Percentiles rank a stretch among this genome's conserved stretches.
Conservation (phyloP, 2,329 filamentous ascomycete genomes). For the Ceratocystis cacaofunesta region DNA sequence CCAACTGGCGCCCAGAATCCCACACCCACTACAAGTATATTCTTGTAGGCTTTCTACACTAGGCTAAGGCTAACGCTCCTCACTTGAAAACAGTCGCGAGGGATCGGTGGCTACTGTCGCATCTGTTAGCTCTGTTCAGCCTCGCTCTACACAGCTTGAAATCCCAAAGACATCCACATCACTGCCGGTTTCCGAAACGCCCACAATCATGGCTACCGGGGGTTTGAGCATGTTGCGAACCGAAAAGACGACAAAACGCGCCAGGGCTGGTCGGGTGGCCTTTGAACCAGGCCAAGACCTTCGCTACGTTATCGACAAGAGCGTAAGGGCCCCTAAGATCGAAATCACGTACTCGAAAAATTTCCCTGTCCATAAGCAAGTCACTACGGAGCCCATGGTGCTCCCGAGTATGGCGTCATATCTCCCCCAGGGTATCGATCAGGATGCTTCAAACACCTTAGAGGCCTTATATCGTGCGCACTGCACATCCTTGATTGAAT, state of each 20-base stretch:
- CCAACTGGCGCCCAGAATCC: neutral
- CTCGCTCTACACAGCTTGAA: neutral
- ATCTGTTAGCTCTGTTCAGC: neutral
- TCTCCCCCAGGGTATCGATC: constrained; percentile 66
- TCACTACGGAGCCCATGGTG: constrained; percentile 53
- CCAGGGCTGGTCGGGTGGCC: constrained; percentile 4
- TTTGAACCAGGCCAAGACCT: constrained; percentile 16
- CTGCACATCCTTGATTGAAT: constrained; percentile 88
- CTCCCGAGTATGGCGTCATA: constrained; percentile 80
- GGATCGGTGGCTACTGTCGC: constrained; percentile 2
- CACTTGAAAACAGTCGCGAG: neutral
- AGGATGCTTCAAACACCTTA: constrained; percentile 72
- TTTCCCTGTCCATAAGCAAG: constrained; percentile 25
- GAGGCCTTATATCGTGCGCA: constrained; percentile 83
- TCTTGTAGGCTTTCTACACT: too few species aligned
- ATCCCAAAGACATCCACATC: neutral
- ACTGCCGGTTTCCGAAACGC: neutral
- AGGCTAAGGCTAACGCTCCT: neutral
- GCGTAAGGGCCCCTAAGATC: constrained; percentile 42
- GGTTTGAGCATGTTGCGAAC: constrained; percentile 20
- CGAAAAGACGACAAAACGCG: constrained; percentile 2
- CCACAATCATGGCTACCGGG: neutral
- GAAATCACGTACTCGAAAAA: constrained; percentile 45
- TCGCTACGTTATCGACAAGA: constrained; percentile 30
- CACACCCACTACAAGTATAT: too few species aligned